Percentiles rank a stretch among this genome's conserved stretches.
Conservation (phyloP, 2,329 filamentous ascomycete genomes). For the Monilinia aucupariae region DNA sequence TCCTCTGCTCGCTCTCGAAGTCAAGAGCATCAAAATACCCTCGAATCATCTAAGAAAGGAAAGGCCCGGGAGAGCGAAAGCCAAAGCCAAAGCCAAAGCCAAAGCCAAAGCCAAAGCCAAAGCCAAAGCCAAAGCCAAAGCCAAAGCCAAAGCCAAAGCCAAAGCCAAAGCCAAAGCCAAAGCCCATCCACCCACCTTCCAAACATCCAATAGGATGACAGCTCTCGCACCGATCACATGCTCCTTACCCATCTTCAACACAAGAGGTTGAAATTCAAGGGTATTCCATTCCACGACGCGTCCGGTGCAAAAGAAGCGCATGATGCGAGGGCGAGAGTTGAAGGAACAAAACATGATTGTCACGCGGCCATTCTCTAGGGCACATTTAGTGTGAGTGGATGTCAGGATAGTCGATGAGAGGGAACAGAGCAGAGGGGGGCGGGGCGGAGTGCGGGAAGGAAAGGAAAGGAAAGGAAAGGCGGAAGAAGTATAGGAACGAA, state of each 20-base stretch:
- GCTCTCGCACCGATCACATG: constrained; percentile 49
- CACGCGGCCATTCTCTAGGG: constrained; percentile 67
- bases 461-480: no score
- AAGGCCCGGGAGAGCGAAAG: not conserved
- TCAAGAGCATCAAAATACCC: no score
- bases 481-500: not conserved
- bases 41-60: not conserved
- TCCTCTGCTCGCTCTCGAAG: no score
- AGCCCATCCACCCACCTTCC: constrained; percentile 26
- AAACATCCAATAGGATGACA: constrained; percentile 56
- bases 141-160: not conserved
- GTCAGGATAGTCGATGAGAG: no score
- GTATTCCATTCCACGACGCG: constrained; percentile 56
- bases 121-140: not conserved
- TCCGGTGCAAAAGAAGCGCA: constrained; percentile 58
- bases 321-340: constrained; percentile 52
- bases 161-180: not conserved
- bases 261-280: constrained; percentile 42
- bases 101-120: not conserved
- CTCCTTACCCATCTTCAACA: constrained; percentile 42
- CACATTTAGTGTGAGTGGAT: not conserved
- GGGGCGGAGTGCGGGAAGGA: no score
- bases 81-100: not conserved
- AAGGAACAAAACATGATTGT: constrained; percentile 72
- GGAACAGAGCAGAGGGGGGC: no score